Conservation (phyloP, 441 rosid genomes). For the Erodium texanum region DNA sequence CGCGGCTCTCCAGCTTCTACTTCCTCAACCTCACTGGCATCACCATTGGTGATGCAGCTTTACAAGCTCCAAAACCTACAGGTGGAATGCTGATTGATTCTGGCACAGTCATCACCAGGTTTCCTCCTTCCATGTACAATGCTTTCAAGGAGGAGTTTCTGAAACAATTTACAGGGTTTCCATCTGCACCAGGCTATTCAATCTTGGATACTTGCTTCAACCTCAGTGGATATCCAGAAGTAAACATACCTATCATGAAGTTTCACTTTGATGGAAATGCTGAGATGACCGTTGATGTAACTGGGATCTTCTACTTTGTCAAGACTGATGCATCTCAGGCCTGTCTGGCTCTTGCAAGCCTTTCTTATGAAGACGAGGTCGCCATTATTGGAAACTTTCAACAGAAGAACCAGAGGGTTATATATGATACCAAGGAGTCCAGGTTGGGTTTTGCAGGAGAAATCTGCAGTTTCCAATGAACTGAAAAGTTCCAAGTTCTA, state of each 20-base stretch:
- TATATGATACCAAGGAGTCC: slow-evolving; percentile 60
- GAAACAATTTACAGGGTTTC: slow-evolving; percentile 59
- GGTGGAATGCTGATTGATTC: slow-evolving; percentile 55
- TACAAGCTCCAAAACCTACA: slow-evolving; percentile 19
- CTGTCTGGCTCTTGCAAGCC: slow-evolving; percentile 86
- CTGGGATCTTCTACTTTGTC: slow-evolving; percentile 68
- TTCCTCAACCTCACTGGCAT: slow-evolving; percentile 69
- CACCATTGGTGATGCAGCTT: slow-evolving; percentile 53
- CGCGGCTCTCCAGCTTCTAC: slow-evolving; percentile 58
- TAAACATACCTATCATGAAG: slow-evolving; percentile 54
- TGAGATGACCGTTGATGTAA: slow-evolving; percentile 51
- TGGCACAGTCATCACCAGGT: slow-evolving; percentile 74
- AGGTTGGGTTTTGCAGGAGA: slow-evolving; percentile 71
- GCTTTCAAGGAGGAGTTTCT: slow-evolving; percentile 59
- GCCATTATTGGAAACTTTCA: slow-evolving; percentile 80
- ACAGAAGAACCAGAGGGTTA: slow-evolving; percentile 80
- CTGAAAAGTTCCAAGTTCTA: neutral
- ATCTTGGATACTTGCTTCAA: slow-evolving; percentile 81
- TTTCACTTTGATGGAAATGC: slow-evolving; percentile 56
- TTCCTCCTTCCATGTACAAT: slow-evolving; percentile 71
- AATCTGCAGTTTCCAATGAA: slow-evolving; percentile 53
- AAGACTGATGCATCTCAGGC: slow-evolving; percentile 73
- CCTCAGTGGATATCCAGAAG: slow-evolving; percentile 55
- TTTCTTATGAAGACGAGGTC: slow-evolving; percentile 50
- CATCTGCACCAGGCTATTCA: slow-evolving; percentile 55